A percentile compares a stretch with the other conserved stretches of the same genome.
Evolutionary conservation across 495 filamentous ascomycete genomes (phyloP).

Genomic region (Aspergillus haitiensis): DNA sequence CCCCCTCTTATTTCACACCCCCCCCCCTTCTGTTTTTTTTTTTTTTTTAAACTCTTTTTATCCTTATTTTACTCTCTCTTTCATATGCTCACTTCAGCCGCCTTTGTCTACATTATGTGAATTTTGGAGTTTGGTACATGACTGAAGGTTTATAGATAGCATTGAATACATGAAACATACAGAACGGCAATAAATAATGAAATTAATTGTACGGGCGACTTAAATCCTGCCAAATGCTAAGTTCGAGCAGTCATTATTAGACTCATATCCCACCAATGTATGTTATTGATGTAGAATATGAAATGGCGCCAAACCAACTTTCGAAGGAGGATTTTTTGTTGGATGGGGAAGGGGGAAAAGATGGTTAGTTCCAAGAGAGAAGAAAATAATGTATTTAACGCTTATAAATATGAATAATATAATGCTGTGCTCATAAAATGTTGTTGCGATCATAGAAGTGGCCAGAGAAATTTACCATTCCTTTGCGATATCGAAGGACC

Average conservation of each 20-base stretch:
- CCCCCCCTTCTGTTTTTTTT: slow-evolving; percentile 10
- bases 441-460: neutral
- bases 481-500: slow-evolving; percentile 93
- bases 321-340: neutral
- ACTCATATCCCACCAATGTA: too few species aligned
- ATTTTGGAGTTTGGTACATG: slow-evolving; percentile 38
- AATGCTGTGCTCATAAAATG: slow-evolving; percentile 25
- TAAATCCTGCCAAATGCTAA: neutral
- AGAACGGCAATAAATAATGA: slow-evolving; percentile 13
- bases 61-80: too few species aligned
- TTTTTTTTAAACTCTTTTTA: slow-evolving; percentile 10
- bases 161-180: slow-evolving; percentile 25
- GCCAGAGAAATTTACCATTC: slow-evolving; percentile 61
- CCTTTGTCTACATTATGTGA: slow-evolving; percentile 3
- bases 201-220: slow-evolving; percentile 8
- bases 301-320: neutral
- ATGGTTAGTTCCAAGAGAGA: slow-evolving; percentile 18
- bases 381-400: slow-evolving; percentile 18
- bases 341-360: too few species aligned
- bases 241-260: neutral
- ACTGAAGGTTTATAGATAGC: slow-evolving; percentile 32
- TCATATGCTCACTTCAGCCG: too few species aligned
- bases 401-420: slow-evolving; percentile 20
- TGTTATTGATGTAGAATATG: neutral
- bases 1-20: neutral